Conservation (phyloP, 495 filamentous ascomycete species). For the Xylaria bambusicola region DNA sequence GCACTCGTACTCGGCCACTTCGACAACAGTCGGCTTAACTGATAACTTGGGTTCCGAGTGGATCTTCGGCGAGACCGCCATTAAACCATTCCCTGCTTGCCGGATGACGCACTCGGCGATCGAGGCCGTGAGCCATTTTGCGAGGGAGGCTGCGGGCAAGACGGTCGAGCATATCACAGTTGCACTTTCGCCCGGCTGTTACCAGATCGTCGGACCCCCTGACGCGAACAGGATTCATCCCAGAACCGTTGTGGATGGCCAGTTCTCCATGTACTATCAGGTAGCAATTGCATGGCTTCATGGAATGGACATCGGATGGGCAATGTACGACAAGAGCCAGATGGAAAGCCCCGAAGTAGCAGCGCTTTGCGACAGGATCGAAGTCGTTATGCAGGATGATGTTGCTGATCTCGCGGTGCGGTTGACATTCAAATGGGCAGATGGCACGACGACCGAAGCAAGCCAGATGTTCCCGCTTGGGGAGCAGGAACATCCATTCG, state of each 20-base stretch:
- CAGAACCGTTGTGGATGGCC: conserved; percentile 15
- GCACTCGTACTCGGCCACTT: conserved; percentile 5
- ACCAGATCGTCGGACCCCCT: conserved; percentile 5
- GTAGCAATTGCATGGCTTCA: conserved; percentile 16
- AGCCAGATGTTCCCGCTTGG: conserved; percentile 12
- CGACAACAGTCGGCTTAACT: conserved; percentile 2
- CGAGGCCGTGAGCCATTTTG: conserved; percentile 2
- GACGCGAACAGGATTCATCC: conserved; percentile 3
- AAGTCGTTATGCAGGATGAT: not conserved
- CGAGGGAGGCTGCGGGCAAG: conserved; percentile 3
- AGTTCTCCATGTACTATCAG: conserved; percentile 20
- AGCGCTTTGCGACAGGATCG: conserved; percentile 14
- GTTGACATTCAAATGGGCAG: conserved; percentile 14
- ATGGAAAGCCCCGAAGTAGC: conserved; percentile 12
- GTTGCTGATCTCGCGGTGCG: not conserved
- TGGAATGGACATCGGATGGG: conserved; percentile 12
- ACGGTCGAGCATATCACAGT: conserved; percentile 11
- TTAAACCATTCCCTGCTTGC: conserved; percentile 14
- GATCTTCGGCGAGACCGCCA: conserved; percentile 16
- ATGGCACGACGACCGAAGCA: conserved; percentile 3
- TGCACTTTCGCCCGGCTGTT: conserved; percentile 6
- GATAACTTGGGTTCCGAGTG: conserved; percentile 14
- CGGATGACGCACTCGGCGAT: conserved; percentile 17
- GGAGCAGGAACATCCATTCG: conserved; percentile 11
- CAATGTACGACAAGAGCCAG: conserved; percentile 4